These are phyloP conservation scores for Trypanosoma caninum DNA, from an alignment of 208 protist genomes.

Conservation along the genomic window DNA sequence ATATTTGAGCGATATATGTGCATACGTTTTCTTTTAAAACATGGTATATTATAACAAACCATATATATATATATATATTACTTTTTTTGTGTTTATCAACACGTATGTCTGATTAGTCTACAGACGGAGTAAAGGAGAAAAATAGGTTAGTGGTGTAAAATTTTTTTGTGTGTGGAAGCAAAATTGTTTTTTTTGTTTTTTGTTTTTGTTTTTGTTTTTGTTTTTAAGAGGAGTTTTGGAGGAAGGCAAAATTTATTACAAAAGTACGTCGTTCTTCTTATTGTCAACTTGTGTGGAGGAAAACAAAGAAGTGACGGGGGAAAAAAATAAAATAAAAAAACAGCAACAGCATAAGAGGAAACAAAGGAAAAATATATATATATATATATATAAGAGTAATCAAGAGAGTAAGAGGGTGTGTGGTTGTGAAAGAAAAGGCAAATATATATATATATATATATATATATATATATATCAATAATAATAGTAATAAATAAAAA, in stretches of 20 bases:
- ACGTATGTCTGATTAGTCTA: too few relatives aligned
- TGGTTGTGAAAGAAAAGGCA: not conserved
- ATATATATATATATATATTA: too few relatives aligned
- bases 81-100: too few relatives aligned
- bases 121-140: not conserved
- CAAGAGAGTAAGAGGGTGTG: not conserved
- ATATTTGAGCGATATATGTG: too few relatives aligned
- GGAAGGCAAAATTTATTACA: not conserved
- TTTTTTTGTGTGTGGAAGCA: not conserved
- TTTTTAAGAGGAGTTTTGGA: not conserved
- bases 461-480: too few relatives aligned
- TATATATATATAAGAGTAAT: not conserved
- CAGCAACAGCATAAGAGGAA: too few relatives aligned
- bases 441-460: not conserved
- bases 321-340: too few relatives aligned
- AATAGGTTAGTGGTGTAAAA: not conserved
- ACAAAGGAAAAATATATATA: conserved; percentile 4
- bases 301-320: not conserved
- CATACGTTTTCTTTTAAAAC: too few relatives aligned
- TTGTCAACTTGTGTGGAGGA: not conserved
- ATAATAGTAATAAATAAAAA: not conserved
- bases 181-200: not conserved
- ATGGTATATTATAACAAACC: too few relatives aligned
- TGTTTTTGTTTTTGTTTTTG: not conserved
- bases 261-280: not conserved